Evolutionary conservation across 768 basidiomycete genomes (phyloP).

Genomic region (Strobilomyces confusus): DNA sequence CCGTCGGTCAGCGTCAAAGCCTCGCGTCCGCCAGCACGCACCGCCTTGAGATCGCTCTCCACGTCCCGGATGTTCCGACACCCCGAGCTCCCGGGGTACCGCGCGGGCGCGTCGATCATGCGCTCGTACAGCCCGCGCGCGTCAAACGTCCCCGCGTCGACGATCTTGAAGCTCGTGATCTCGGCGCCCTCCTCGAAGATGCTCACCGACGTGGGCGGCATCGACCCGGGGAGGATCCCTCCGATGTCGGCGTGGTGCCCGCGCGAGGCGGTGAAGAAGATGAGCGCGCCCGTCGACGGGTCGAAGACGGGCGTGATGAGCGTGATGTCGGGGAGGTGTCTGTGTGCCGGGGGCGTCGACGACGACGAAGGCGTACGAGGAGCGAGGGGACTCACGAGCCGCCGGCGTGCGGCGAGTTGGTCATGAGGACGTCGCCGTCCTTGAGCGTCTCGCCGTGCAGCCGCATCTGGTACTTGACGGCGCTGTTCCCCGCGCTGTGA

Average conservation of each 20-base stretch:
- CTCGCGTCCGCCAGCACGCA: slow-evolving; percentile 37
- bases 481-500: slow-evolving; percentile 37
- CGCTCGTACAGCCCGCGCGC: slow-evolving; percentile 66
- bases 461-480: slow-evolving; percentile 88
- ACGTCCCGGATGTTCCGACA: slow-evolving; percentile 86
- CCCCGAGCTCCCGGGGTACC: slow-evolving; percentile 82
- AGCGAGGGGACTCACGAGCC: slow-evolving; percentile 61
- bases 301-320: slow-evolving; percentile 91
- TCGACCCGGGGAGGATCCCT: slow-evolving; percentile 88
- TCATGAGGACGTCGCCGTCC: slow-evolving; percentile 91
- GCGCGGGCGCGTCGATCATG: slow-evolving; percentile 77
- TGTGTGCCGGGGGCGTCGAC: slow-evolving; percentile 16
- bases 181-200: slow-evolving; percentile 95
- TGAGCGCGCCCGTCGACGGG: slow-evolving; percentile 60
- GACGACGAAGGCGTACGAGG: slow-evolving; percentile 24
- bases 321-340: slow-evolving; percentile 84
- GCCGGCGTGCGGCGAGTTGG: slow-evolving; percentile 85
- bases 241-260: slow-evolving; percentile 96
- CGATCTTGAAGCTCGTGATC: slow-evolving; percentile 89
- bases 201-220: slow-evolving; percentile 90
- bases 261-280: slow-evolving; percentile 90
- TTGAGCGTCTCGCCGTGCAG: slow-evolving; percentile 65
- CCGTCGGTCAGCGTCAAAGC: no score
- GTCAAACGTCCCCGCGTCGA: slow-evolving; percentile 78
- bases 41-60: slow-evolving; percentile 89